Conservation (phyloP, 352 stramenopile species). For the Phytophthora niederhauseri region DNA sequence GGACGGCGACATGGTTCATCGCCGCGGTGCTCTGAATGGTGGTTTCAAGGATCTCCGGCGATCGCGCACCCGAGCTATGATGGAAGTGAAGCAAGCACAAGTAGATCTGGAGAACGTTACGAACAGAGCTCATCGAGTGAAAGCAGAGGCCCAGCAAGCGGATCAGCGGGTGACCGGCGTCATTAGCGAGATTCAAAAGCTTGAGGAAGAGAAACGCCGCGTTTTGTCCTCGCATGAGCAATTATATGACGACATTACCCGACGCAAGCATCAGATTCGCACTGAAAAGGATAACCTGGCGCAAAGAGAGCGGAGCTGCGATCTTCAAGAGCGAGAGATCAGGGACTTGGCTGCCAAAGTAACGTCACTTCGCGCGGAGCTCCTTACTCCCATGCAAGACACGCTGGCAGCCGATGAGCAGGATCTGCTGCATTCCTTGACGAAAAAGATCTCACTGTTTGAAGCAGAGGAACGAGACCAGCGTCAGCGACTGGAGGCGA, state of each 20-base stretch:
- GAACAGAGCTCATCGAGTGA: conserved; percentile 81
- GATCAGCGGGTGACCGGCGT: conserved; percentile 89
- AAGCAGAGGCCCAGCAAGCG: conserved; percentile 89
- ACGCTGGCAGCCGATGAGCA: conserved; percentile 62
- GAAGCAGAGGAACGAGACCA: conserved; percentile 90
- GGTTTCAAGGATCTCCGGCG: conserved; percentile 94
- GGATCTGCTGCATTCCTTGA: conserved; percentile 60
- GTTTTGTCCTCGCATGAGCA: conserved; percentile 73
- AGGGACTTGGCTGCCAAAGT: conserved; percentile 62
- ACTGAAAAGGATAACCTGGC: conserved; percentile 56
- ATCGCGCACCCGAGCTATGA: conserved; percentile 81
- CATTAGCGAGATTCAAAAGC: conserved; percentile 85
- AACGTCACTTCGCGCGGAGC: conserved; percentile 55
- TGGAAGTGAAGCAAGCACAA: conserved; percentile 85
- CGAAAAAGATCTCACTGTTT: conserved; percentile 72
- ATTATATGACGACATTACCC: conserved; percentile 85
- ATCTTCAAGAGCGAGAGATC: conserved; percentile 69
- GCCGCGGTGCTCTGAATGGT: conserved; percentile 96
- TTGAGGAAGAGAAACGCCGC: conserved; percentile 80
- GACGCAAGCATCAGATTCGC: conserved; percentile 76
- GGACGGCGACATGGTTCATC: conserved; percentile 98
- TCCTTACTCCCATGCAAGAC: conserved; percentile 82
- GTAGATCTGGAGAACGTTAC: conserved; percentile 71
- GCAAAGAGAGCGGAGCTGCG: conserved; percentile 63
- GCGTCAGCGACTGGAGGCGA: conserved; percentile 83